Base-by-base conservation (phyloP, 148 eudicot genomes). In the Heliamphora exappendiculata region DNA sequence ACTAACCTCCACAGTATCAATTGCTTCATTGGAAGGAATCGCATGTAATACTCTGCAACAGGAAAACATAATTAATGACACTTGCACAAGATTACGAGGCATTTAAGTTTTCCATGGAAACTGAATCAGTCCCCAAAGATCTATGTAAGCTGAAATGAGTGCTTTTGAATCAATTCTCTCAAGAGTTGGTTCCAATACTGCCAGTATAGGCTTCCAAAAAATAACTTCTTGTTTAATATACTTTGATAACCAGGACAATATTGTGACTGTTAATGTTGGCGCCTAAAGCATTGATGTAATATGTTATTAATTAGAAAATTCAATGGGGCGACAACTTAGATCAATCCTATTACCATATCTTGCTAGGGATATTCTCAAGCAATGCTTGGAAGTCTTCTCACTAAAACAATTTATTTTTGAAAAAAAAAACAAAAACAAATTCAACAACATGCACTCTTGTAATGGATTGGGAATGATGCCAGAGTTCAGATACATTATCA, bases 1-100 rank as follows among this genome's bases (percentile, higher is more conserved):
- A 88, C 95, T 83, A 42, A 93, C 99, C 98, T 93, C 99, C 73
- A 95, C 99, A 14, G 90, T 93, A 75, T 95, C 98, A 78, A 95
- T 93, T 65, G 99, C 98, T 84, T 93, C 99, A 81, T 88, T 84
- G 31, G 99, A 83, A 80, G 99, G 99, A 78, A 95, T 95, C 9
- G 98, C 91, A 78, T 95, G 97, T 79, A 93, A 84, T 29, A 95
- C 99, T 79, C 99, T 95, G 91, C 83, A 85, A 74, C 58, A 54
- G 47, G 41, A 47, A 45, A 62, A 22, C 10, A n/a, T 55, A 19
- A 70, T n/a, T 8, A 50, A n/a, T 45, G 47, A 70, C 31, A 33
- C 14, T 42, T 24, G 9, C 0, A 6, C 7, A 31, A 47, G 37
- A 29, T 20, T 69, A 29, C 16, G 42, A 24, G 41, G 26, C 59